phyloP scores from a whole-genome alignment of 2,329 filamentous ascomycete genomes.

The Sporothrix brunneoviolacea region DNA sequence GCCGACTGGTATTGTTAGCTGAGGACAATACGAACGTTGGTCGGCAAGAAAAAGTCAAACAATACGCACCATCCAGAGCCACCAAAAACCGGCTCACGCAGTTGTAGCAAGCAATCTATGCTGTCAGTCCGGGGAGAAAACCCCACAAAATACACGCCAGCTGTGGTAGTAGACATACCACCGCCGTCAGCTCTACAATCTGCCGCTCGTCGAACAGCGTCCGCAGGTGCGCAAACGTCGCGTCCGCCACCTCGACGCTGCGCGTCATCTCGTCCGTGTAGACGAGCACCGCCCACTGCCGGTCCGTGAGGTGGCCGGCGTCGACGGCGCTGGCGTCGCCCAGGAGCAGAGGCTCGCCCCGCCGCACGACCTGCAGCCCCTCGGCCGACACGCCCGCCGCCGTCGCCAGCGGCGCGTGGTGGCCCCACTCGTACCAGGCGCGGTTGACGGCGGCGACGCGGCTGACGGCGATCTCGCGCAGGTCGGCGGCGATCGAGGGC shows the following conservation, averaged over 20 bases:
- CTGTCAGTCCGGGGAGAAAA: no score
- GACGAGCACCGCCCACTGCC: constrained; percentile 61
- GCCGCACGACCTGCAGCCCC: constrained; percentile 40
- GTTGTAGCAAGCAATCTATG: constrained; percentile 66
- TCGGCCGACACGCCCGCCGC: constrained; percentile 49
- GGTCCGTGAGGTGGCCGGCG: constrained; percentile 39
- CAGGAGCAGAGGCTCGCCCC: constrained; percentile 23
- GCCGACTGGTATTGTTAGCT: constrained; percentile 36
- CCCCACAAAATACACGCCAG: no score
- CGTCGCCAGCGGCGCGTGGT: constrained; percentile 64
- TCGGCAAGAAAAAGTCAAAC: background rate
- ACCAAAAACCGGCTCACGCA: constrained; percentile 80
- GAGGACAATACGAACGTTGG: background rate
- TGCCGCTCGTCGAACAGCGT: constrained; percentile 59
- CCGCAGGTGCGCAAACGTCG: constrained; percentile 59
- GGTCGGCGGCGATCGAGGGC: constrained; percentile 43
- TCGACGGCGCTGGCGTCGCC: background rate
- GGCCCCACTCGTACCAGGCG: constrained; percentile 80
- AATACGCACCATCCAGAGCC: constrained; percentile 62
- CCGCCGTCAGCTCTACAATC: constrained; percentile 75
- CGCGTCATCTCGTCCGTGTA: constrained; percentile 83
- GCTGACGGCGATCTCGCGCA: constrained; percentile 74
- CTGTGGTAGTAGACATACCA: constrained; percentile 45
- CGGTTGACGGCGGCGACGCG: constrained; percentile 73
- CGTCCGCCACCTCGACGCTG: constrained; percentile 61